A percentile compares a stretch with the other conserved stretches of the same genome.
These are phyloP conservation scores for Echinochloa phyllopogon DNA, from an alignment of 176 grass and related monocot genomes.

Conservation along the genomic window DNA sequence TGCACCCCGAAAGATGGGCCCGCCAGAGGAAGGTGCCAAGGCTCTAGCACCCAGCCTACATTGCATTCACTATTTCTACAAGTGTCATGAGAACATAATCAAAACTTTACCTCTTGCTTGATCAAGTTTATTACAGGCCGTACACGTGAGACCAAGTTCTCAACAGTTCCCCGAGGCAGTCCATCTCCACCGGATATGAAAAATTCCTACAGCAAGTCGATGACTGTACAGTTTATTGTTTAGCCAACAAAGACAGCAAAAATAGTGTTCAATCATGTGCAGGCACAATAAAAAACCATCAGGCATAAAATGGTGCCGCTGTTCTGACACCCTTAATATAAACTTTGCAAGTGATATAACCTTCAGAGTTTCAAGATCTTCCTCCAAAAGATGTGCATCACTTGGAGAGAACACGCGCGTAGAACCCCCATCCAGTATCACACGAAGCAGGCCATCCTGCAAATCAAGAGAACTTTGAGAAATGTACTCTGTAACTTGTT, in stretches of 20 bases:
- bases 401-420: conserved; percentile 73
- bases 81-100: conserved; percentile 28
- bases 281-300: background rate
- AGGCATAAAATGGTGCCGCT: background rate
- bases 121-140: conserved; percentile 90
- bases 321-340: conserved; percentile 19
- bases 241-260: conserved; percentile 9
- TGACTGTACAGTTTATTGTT: conserved; percentile 33
- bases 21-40: background rate
- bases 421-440: conserved; percentile 96
- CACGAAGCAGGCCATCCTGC: conserved; percentile 93
- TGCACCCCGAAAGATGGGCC: background rate
- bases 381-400: conserved; percentile 81
- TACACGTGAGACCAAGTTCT: conserved; percentile 79
- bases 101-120: conserved; percentile 75
- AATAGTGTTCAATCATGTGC: conserved; percentile 17
- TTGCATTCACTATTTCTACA: background rate
- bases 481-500: conserved; percentile 29
- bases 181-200: conserved; percentile 99
- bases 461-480: conserved; percentile 33
- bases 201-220: conserved; percentile 76
- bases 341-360: conserved; percentile 54
- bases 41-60: background rate
- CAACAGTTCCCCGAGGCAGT: conserved; percentile 96
- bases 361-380: conserved; percentile 98